Percentiles rank a stretch among this genome's conserved stretches.
These are phyloP conservation scores for Coleophoma crateriformis DNA, from an alignment of 2,329 filamentous ascomycete genomes.

Conservation along the genomic window DNA sequence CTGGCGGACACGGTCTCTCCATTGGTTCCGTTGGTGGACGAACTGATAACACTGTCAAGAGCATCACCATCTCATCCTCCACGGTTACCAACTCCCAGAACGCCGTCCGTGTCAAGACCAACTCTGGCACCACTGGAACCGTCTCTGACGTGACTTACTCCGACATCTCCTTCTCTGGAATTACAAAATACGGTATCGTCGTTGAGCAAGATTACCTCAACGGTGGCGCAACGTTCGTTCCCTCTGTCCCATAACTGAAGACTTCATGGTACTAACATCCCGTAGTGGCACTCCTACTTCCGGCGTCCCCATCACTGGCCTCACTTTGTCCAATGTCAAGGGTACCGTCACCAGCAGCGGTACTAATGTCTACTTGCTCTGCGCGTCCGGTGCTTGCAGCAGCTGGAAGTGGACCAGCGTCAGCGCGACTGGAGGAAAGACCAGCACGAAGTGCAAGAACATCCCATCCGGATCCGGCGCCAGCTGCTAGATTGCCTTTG, in stretches of 20 bases:
- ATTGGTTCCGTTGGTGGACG: slow-evolving; percentile 55
- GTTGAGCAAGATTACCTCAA: slow-evolving; percentile 52
- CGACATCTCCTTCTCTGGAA: slow-evolving; percentile 37
- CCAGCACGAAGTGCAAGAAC: slow-evolving; percentile 31
- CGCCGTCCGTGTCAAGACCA: no score
- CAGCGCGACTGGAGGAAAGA: slow-evolving; percentile 43
- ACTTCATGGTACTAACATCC: no score
- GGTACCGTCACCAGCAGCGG: slow-evolving; percentile 34
- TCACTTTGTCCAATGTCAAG: slow-evolving; percentile 36
- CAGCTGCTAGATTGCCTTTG: slow-evolving; percentile 5
- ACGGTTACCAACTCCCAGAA: no score
- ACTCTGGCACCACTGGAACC: no score
- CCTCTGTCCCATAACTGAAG: no score
- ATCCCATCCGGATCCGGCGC: slow-evolving; percentile 24
- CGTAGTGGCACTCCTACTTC: slow-evolving; percentile 32
- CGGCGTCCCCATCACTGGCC: slow-evolving; percentile 43
- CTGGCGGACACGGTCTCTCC: slow-evolving; percentile 38
- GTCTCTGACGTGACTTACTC: slow-evolving; percentile 37
- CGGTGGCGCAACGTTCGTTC: slow-evolving; percentile 32
- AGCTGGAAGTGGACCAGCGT: slow-evolving; percentile 46
- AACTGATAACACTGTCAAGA: slow-evolving; percentile 37
- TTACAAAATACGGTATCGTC: slow-evolving; percentile 46
- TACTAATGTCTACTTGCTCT: slow-evolving; percentile 44
- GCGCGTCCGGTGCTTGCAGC: slow-evolving; percentile 40
- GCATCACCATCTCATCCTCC: no score